Evolutionary conservation across 768 basidiomycete genomes (phyloP).

Genomic region (Suillus placidus): DNA sequence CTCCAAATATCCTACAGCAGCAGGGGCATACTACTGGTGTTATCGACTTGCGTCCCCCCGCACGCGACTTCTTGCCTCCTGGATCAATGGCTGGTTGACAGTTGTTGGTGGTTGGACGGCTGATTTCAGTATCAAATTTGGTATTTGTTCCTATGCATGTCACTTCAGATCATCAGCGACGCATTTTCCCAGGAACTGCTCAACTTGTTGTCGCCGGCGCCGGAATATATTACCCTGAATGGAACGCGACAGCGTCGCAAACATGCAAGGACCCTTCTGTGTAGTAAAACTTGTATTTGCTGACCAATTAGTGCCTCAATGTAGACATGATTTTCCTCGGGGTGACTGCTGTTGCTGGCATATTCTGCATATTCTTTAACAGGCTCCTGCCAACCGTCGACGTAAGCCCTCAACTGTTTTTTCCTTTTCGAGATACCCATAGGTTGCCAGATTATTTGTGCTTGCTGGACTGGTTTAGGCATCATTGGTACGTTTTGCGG

Average conservation of each 20-base stretch:
- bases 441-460: slow-evolving; percentile 50
- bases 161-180: neutral
- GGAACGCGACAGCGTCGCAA: slow-evolving; percentile 61
- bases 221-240: slow-evolving; percentile 59
- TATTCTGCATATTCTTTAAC: slow-evolving; percentile 61
- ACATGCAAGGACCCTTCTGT: slow-evolving; percentile 43
- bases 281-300: neutral
- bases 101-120: slow-evolving; percentile 72
- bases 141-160: slow-evolving; percentile 22
- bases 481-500: slow-evolving; percentile 43
- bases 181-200: slow-evolving; percentile 47
- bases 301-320: slow-evolving; percentile 6
- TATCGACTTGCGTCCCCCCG: slow-evolving; percentile 58
- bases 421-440: slow-evolving; percentile 10
- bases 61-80: slow-evolving; percentile 54
- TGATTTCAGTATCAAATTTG: slow-evolving; percentile 67
- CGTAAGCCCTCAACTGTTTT: slow-evolving; percentile 32
- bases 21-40: slow-evolving; percentile 69
- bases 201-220: slow-evolving; percentile 63
- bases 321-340: slow-evolving; percentile 60
- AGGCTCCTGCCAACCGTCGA: slow-evolving; percentile 51
- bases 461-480: slow-evolving; percentile 64
- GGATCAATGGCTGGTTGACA: slow-evolving; percentile 72
- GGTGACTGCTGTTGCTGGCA: slow-evolving; percentile 48
- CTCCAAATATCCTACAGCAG: slow-evolving; percentile 62